Base-by-base conservation (phyloP, 2,329 filamentous ascomycete species). In the Diaporthe sp. region DNA sequence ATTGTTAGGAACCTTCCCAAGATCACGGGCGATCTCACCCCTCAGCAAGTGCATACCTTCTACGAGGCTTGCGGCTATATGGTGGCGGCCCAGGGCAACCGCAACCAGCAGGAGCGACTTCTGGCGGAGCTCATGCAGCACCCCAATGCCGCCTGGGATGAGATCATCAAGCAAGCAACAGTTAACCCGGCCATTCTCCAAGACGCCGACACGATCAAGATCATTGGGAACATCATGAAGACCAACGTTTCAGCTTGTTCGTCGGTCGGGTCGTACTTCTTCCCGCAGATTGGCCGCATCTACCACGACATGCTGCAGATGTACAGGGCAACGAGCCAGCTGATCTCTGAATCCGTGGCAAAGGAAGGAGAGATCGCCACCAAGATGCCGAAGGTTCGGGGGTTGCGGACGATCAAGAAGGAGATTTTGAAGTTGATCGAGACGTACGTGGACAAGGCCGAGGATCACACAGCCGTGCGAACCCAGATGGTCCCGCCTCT, bases 161-260 rank as follows among this genome's bases (percentile, higher is more conserved):
- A 93, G 81, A 98, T 99, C 81, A 99, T 99, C 82, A 91, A 92
- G 79, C 91, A 94, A 82, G 97, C 97, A 34, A 97, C 95, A 73
- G 89, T 93, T 77, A 93, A 98, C 82, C 95, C 97, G 0, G 90
- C 92, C 31, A 95, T 97, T 79, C 89, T 99, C 17, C 95, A 98
- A 83, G 95, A 98, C 81, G 89, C 93, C 15, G 96, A 99, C 79
- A 98, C 96, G 0, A 98, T 99, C 87, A 99, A 99, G 88, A 93
- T 99, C 79, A 96, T 99, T 77, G 97, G 97, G 79, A 99, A 99
- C 86, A 98, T 99, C 83, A 99, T 99, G 97, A 99, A 99, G 90
- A 99, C 97, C 0, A 99, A 99, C 81, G 97, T 99, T 6, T 96
- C 97, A n/a, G 97, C 97, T 49, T 99, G 97, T 84, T 95, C 94